These are phyloP conservation scores for Lactifluus subvellereus DNA, from an alignment of 768 basidiomycete species.

Conservation along the genomic window DNA sequence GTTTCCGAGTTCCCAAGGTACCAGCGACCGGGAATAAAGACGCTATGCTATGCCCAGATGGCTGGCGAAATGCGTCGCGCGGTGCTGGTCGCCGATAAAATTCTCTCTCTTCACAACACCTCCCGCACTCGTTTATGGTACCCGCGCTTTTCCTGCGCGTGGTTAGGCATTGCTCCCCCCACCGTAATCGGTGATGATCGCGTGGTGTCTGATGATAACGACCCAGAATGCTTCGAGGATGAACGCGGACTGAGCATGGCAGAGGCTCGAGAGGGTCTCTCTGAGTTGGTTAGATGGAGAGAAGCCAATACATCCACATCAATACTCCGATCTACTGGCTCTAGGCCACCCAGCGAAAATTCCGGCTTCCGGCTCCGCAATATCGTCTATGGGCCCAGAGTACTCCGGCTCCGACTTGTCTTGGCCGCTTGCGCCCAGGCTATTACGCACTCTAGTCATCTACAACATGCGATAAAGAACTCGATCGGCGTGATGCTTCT, in stretches of 20 bases:
- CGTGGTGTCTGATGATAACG: conserved; percentile 6
- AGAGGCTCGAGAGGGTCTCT: conserved; percentile 20
- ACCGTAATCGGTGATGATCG: conserved; percentile 13
- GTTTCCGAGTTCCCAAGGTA: conserved; percentile 2
- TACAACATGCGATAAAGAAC: conserved; percentile 44
- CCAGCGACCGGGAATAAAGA: background rate
- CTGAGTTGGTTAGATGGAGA: conserved; percentile 12
- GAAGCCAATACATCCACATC: background rate
- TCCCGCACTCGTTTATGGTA: conserved; percentile 20
- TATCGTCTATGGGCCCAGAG: conserved; percentile 25
- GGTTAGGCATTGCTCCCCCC: conserved; percentile 21
- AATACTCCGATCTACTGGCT: background rate
- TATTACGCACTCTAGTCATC: conserved; percentile 37
- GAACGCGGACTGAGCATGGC: conserved; percentile 15
- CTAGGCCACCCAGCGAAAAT: conserved; percentile 13
- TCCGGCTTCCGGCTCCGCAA: conserved; percentile 25
- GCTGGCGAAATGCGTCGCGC: conserved; percentile 37
- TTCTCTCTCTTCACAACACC: conserved; percentile 7
- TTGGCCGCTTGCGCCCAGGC: conserved; percentile 32
- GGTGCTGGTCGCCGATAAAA: conserved; percentile 30
- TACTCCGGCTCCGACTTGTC: conserved; percentile 31
- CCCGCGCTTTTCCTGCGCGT: conserved; percentile 19
- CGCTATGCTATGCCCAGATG: conserved; percentile 33
- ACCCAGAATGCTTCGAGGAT: conserved; percentile 5
- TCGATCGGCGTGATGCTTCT: conserved; percentile 40